Evolutionary conservation across 208 protist genomes (phyloP).

Genomic region (Dictyostelium gargantuum): DNA sequence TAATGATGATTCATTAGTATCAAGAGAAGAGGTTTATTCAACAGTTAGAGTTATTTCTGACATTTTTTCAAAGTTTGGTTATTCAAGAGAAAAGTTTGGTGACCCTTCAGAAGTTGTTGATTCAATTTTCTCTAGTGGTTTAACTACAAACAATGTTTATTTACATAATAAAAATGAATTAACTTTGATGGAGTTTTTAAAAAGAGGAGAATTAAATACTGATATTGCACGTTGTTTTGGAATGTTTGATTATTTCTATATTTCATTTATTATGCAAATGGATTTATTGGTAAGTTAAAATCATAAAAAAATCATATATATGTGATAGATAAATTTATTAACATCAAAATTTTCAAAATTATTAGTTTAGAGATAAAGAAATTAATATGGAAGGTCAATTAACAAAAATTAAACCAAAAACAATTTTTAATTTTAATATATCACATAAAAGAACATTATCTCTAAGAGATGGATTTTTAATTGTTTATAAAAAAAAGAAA

Average conservation of each 20-base stretch:
- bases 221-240: conserved; percentile 33
- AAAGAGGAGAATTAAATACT: background rate
- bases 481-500: background rate
- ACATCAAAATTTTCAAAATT: no score
- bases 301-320: background rate
- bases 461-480: conserved; percentile 36
- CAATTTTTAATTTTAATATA: conserved; percentile 19
- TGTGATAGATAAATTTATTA: no score
- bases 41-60: background rate
- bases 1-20: conserved; percentile 1
- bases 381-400: background rate
- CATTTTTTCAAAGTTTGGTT: conserved; percentile 1
- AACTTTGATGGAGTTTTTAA: background rate
- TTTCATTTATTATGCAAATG: background rate
- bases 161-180: conserved; percentile 28
- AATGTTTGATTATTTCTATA: conserved; percentile 61
- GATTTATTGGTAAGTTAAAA: conserved; percentile 25
- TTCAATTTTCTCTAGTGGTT: background rate
- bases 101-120: background rate
- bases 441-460: conserved; percentile 5
- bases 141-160: background rate
- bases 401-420: conserved; percentile 29
- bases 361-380: background rate
- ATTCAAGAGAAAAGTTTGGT: background rate
- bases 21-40: conserved; percentile 17